A percentile compares a stretch with the other conserved stretches of the same genome.
Conservation (phyloP, 257 asterid species). For the Marsdenia floribunda region DNA sequence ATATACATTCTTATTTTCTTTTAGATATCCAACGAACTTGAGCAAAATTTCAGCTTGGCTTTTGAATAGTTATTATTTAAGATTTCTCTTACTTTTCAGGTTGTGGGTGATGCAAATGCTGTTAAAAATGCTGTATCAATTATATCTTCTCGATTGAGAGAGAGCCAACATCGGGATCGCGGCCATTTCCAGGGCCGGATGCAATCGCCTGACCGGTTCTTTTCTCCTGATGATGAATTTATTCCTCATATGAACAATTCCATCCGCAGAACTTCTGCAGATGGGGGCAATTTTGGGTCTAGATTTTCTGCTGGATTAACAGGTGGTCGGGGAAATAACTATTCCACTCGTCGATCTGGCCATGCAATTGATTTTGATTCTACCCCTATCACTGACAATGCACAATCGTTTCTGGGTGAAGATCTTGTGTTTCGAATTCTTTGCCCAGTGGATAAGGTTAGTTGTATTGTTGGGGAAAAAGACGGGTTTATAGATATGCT, state of each 20-base stretch:
- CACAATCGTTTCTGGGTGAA: constrained; percentile 45
- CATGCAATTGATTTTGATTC: constrained; percentile 48
- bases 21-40: neutral
- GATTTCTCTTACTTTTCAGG: constrained; percentile 36
- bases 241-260: constrained; percentile 30
- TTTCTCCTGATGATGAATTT: constrained; percentile 56
- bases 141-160: constrained; percentile 79
- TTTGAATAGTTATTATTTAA: constrained; percentile 1
- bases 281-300: constrained; percentile 59
- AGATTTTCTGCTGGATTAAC: constrained; percentile 47
- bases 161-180: constrained; percentile 92
- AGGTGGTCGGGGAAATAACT: constrained; percentile 35
- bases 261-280: constrained; percentile 43
- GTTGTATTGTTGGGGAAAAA: constrained; percentile 59
- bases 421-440: constrained; percentile 82
- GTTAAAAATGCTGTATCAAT: constrained; percentile 69
- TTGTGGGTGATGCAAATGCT: constrained; percentile 73
- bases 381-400: constrained; percentile 37
- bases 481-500: constrained; percentile 82
- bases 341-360: constrained; percentile 60
- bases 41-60: neutral
- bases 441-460: constrained; percentile 73
- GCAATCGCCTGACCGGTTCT: constrained; percentile 60
- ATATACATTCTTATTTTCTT: neutral
- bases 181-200: constrained; percentile 49